Percentiles rank a stretch among this genome's conserved stretches.
These are phyloP conservation scores for Linum tenue DNA, from an alignment of 345 rosid genomes.

Conservation along the genomic window DNA sequence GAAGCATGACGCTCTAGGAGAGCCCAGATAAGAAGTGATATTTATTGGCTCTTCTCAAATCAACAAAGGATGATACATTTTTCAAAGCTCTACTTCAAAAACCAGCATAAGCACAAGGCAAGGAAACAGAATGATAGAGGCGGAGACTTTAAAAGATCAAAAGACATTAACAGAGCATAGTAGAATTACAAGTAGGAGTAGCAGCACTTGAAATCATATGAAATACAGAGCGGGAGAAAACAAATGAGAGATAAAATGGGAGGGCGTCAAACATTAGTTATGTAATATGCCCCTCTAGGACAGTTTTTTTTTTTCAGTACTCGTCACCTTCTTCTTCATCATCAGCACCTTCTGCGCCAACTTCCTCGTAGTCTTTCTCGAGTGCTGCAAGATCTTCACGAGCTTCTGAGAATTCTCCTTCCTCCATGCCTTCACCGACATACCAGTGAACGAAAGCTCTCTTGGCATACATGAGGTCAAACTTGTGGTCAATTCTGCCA, in stretches of 20 bases:
- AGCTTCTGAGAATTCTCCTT: conserved; percentile 86
- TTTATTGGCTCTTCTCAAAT: conserved; percentile 10
- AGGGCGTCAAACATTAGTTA: not conserved
- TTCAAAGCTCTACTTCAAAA: conserved; percentile 12
- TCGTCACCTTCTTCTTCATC: conserved; percentile 50
- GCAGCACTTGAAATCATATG: not conserved
- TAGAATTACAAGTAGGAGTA: too few species aligned
- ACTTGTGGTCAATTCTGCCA: conserved; percentile 61
- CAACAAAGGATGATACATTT: conserved; percentile 3
- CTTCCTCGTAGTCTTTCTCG: conserved; percentile 82
- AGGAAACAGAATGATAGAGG: not conserved
- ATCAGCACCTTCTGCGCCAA: conserved; percentile 57
- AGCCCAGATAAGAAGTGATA: not conserved
- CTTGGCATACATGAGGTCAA: conserved; percentile 80
- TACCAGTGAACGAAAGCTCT: conserved; percentile 85
- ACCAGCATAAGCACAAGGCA: conserved; percentile 13
- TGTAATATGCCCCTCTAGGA: too few species aligned
- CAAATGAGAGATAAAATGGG: conserved; percentile 5
- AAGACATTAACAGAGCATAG: not conserved
- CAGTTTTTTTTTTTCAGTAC: conserved; percentile 16
- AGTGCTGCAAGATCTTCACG: conserved; percentile 86
- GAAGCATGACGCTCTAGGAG: too few species aligned
- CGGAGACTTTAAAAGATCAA: conserved; percentile 5
- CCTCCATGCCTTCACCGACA: conserved; percentile 93
- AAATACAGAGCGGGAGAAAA: conserved; percentile 11